phyloP scores from a whole-genome alignment of 1,284 basidiomycete genomes.

The Leccinum fuscescens region DNA sequence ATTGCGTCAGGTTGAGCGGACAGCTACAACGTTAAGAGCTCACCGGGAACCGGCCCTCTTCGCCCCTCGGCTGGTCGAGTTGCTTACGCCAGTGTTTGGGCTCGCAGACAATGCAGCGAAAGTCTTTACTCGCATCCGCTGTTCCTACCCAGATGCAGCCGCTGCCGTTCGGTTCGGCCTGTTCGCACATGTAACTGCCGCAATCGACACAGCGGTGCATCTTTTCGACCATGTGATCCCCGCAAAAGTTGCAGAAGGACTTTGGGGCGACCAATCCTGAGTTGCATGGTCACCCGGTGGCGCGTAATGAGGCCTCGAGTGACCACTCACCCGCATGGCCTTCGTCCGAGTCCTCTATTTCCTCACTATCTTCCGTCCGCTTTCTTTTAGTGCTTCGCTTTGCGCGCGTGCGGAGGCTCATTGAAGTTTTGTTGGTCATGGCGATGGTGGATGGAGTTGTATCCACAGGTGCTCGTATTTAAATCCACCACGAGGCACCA shows the following conservation, averaged over 20 bases:
- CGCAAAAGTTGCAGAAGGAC: neutral
- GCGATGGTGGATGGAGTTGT: neutral
- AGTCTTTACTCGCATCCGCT: neutral
- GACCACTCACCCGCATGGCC: no score
- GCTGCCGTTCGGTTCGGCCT: neutral
- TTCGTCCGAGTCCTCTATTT: no score
- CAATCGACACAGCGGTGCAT: neutral
- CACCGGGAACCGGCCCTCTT: neutral
- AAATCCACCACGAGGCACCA: neutral
- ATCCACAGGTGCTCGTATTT: neutral
- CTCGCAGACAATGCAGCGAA: neutral
- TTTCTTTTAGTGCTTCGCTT: no score
- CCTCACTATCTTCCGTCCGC: no score
- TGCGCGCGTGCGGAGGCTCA: no score
- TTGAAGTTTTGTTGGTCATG: neutral
- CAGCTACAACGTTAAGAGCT: neutral
- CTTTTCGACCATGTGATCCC: neutral
- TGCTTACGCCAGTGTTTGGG: neutral
- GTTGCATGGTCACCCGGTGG: no score
- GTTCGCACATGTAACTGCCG: neutral
- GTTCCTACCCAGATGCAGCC: neutral
- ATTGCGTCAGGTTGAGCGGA: neutral
- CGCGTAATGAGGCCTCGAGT: neutral
- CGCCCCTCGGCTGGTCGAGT: neutral
- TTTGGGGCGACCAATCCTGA: neutral